A percentile compares a stretch with the other conserved stretches of the same genome.
Evolutionary conservation across 192 early-diverging fungal genomes (phyloP).

Genomic region (Gaertneriomyces semiglobifer): DNA sequence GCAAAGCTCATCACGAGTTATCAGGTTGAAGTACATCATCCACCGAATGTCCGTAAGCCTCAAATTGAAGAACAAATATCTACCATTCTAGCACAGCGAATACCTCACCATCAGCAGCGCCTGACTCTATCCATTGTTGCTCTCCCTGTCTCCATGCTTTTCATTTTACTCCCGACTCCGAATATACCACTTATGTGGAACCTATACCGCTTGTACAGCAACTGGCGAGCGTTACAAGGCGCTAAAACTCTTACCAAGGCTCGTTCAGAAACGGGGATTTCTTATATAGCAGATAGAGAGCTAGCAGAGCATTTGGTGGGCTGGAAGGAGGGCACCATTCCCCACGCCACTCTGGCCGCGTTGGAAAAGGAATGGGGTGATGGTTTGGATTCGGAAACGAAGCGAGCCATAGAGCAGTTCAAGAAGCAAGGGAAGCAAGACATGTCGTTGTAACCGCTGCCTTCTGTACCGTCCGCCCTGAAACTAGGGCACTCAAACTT

Average conservation of each 20-base stretch:
- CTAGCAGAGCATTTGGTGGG: no score
- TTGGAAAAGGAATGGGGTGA: no score
- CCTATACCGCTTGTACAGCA: constrained; percentile 30
- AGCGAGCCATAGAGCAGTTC: no score
- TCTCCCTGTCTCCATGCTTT: constrained; percentile 27
- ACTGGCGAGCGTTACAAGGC: constrained; percentile 32
- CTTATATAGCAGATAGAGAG: not conserved
- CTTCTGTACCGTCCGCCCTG: no score
- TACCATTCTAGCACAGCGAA: not conserved
- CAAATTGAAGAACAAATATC: constrained; percentile 11
- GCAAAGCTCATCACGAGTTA: not conserved
- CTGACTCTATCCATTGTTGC: constrained; percentile 14
- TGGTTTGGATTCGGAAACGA: no score
- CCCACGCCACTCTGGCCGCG: no score
- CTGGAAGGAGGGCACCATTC: no score
- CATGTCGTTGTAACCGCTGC: no score
- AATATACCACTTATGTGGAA: constrained; percentile 35
- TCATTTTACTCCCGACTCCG: constrained; percentile 31
- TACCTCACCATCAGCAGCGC: constrained; percentile 17
- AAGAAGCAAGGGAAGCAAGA: no score
- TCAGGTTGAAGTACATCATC: constrained; percentile 18
- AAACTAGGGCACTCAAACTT: no score
- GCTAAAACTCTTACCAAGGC: constrained; percentile 11
- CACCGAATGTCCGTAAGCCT: not conserved
- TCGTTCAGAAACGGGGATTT: not conserved